Evolutionary conservation across 768 basidiomycete genomes (phyloP), one percentile per base, ranked within the genome.

Genomic region (Lentinula sp.): DNA sequence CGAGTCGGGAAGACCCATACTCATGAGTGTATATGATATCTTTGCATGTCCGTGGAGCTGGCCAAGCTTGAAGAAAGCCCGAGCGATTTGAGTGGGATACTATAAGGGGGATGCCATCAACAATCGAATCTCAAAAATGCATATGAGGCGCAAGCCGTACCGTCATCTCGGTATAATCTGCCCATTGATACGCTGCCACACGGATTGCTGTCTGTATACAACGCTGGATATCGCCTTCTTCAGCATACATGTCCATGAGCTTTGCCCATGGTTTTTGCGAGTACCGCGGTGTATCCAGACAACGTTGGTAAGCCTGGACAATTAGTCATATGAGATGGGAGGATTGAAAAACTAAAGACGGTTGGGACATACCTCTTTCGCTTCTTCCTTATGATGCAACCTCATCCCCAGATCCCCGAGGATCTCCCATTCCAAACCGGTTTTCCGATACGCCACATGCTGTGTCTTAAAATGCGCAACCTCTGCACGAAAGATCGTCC

Each of bases 381-480:
- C 95, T 69, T 99, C 97, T 69, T 99, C 97, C 72, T 93, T 95
- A 77, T 98, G 97, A 69, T 96, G 91, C 59, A 99, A 72, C n/a
- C 97, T 86, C 49, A 90, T 68, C 7, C 95, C 97, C 20, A 99
- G 77, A 69, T 98, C 97, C 8, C 96, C 97, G 23, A 99, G 79
- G 50, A 98, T 96, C 76, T 98, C 97, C 96, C 97, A 99, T 73
- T 99, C 97, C 18, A 93, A 74, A 0, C 92, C 94, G 0, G 96
- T 98, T 78, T 98, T 98, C 62, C 94, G 86, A 71, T 99, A 99
- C 0, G 95, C 95, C 61, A 98, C 91, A 65, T 97, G 95, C 72
- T 98, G 96, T 2, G 94, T 95, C 71, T 97, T 98, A 84, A 97
- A 99, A 71, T 99, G 97, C 0, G 95, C 95, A 10, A 98, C 91